phyloP scores from a whole-genome alignment of 2,329 filamentous ascomycete species.

The Blastomyces emzantsi region DNA sequence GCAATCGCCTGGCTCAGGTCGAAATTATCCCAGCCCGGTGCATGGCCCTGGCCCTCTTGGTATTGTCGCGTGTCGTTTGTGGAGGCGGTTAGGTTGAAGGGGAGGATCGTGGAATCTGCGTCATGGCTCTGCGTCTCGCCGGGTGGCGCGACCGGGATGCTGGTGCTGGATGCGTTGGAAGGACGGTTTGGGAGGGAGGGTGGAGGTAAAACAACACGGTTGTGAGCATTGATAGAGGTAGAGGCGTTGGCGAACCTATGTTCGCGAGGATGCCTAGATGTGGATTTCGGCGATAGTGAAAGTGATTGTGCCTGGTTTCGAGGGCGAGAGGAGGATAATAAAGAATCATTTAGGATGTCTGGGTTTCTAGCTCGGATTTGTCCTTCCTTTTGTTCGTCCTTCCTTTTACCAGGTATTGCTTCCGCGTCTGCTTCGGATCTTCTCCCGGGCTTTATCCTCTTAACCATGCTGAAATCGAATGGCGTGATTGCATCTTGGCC shows the following conservation, averaged over 20 bases:
- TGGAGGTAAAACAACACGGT: neutral
- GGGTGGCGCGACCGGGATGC: neutral
- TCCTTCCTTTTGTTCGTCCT: neutral
- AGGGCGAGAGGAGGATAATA: neutral
- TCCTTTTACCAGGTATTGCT: neutral
- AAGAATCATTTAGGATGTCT: neutral
- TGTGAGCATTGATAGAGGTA: too few relatives aligned
- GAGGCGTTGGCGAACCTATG: neutral
- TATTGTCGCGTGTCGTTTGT: constrained; percentile 20
- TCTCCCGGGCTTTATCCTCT: constrained; percentile 16
- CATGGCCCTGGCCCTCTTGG: constrained; percentile 29
- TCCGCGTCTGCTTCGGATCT: neutral
- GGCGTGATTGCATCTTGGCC: constrained; percentile 28
- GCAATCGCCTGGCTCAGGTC: constrained; percentile 38
- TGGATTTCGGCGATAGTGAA: neutral
- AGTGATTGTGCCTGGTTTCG: neutral
- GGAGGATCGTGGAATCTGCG: constrained; percentile 15
- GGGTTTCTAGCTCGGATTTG: neutral
- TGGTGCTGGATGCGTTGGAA: constrained; percentile 8
- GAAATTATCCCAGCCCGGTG: constrained; percentile 27
- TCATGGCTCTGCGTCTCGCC: neutral
- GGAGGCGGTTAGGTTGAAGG: constrained; percentile 26
- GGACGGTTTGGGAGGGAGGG: neutral
- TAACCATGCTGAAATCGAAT: constrained; percentile 31
- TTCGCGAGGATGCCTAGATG: neutral